Conservation (phyloP, 345 rosid species). For the Hibiscus trionum region DNA sequence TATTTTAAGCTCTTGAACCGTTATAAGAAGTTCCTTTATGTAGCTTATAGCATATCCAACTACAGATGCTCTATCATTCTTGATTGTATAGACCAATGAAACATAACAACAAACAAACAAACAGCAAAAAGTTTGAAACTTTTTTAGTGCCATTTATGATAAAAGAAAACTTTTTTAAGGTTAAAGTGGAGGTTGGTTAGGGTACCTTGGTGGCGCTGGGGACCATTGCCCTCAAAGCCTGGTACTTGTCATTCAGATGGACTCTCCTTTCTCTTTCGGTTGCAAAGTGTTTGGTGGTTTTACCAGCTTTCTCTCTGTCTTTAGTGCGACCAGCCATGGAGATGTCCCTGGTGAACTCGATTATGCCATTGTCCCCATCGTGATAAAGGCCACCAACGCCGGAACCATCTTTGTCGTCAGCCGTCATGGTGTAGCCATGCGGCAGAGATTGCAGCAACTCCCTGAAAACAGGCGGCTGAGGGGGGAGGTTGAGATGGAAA, state of each 20-base stretch:
- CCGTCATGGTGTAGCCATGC: conserved; percentile 30
- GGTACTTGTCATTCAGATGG: conserved; percentile 53
- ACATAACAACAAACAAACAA: neutral
- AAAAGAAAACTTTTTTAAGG: neutral
- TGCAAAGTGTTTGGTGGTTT: conserved; percentile 45
- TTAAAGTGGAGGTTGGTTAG: too few relatives aligned
- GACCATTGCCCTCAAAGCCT: conserved; percentile 48
- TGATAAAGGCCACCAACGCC: conserved; percentile 18
- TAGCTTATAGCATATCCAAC: conserved; percentile 76
- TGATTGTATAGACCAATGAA: neutral
- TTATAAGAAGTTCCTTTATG: conserved; percentile 62
- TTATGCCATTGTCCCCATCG: conserved; percentile 36
- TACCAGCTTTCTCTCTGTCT: conserved; percentile 33
- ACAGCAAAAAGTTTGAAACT: neutral
- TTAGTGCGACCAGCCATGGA: conserved; percentile 33
- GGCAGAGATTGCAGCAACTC: conserved; percentile 37
- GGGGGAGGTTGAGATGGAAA: conserved; percentile 50
- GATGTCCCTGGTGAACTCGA: conserved; percentile 44
- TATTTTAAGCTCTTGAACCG: conserved; percentile 62
- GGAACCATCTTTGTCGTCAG: conserved; percentile 25
- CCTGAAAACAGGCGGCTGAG: conserved; percentile 49
- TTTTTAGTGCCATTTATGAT: neutral
- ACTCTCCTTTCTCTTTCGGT: conserved; percentile 68
- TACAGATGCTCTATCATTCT: conserved; percentile 79
- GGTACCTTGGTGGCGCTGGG: conserved; percentile 71